These are phyloP conservation scores for Pythium diclinum DNA, from an alignment of 352 stramenopile species.

Conservation along the genomic window DNA sequence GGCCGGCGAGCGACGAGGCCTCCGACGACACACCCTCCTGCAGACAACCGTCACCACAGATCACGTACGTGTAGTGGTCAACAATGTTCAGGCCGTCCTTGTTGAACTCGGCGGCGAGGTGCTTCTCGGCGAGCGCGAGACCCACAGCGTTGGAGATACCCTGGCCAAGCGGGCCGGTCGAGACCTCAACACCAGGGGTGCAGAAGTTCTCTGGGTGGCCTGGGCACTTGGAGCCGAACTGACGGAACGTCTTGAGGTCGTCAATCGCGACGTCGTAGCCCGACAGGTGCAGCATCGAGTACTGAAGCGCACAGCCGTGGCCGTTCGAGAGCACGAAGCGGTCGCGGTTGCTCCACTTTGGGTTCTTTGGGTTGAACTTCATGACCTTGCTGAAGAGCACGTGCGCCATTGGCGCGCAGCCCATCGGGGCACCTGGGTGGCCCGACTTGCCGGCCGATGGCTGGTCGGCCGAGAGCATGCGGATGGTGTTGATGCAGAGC, in stretches of 20 bases:
- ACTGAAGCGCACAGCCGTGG: slow-evolving; percentile 98
- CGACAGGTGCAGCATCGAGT: slow-evolving; percentile 98
- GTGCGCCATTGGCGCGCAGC: slow-evolving; percentile 98
- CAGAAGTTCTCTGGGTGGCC: slow-evolving; percentile 98
- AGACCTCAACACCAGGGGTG: slow-evolving; percentile 95
- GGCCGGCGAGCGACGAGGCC: slow-evolving; percentile 94
- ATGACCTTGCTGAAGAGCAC: slow-evolving; percentile 93
- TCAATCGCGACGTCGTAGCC: slow-evolving; percentile 95
- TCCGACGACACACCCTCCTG: slow-evolving; percentile 98
- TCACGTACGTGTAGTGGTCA: slow-evolving; percentile 98
- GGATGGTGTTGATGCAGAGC: slow-evolving; percentile 98
- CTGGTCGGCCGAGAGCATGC: slow-evolving; percentile 96
- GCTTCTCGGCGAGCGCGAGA: slow-evolving; percentile 96
- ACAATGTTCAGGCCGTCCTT: slow-evolving; percentile 93
- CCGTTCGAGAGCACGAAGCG: slow-evolving; percentile 99
- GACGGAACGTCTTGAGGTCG: slow-evolving; percentile 97
- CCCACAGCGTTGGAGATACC: slow-evolving; percentile 98
- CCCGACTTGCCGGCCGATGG: slow-evolving; percentile 96
- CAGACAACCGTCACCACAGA: slow-evolving; percentile 98
- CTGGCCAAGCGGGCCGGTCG: slow-evolving; percentile 96
- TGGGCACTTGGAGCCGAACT: slow-evolving; percentile 94
- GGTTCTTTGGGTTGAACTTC: slow-evolving; percentile 87
- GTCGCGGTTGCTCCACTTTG: slow-evolving; percentile 94
- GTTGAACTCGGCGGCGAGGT: slow-evolving; percentile 98
- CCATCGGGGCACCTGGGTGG: slow-evolving; percentile 98